Evolutionary conservation across 2,329 filamentous ascomycete species (phyloP), one percentile per base, ranked within the genome.

Genomic region (Cucurbitaria berberidis): DNA sequence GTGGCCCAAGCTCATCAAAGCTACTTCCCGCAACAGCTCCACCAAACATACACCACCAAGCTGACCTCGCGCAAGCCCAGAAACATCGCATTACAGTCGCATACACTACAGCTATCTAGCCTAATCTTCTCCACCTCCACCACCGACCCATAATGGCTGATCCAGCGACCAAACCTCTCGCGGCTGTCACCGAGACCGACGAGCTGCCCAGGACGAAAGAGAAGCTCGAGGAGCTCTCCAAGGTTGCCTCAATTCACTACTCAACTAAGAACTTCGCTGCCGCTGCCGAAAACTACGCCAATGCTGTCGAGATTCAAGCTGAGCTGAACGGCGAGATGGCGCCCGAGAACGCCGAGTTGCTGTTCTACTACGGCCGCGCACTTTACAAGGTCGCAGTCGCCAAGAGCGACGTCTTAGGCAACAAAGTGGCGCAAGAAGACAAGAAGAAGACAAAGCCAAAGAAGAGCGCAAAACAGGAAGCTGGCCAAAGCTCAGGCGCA

Each of bases 371-470:
- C 76, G 95, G 95, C 13, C 90, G 93, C 72, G 91, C 91, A 51
- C 80, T 99, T 18, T 98, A 96, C 82, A 93, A 93, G 74, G 89
- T 98, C 55, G 95, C 93, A 26, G 90, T 98, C 74, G 88, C 86
- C 74, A 96, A 96, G 76, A 97, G 92, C 72, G 93, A 98, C 70
- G 93, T 99, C 21, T 82, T 99, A 30, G 95, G 95, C 51, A 90
- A 89, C 29, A 89, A 89, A 68, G 89, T 93, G 18, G 83, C 84
- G 13, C 78, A 82, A 2, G 81, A 82, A 39, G 78, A 81, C 74
- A 84, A 71, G 78, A 82, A 69, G 76, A 86, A 76, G 63, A 57
- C 66, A 3, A 78, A 80, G 69, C 76, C 78, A 55, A 77, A 80
- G 52, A 82, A 81, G 67, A 77, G 75, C 47, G 70, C 59, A 65